Evolutionary conservation across 2,329 filamentous ascomycete genomes (phyloP), one percentile per base, ranked within the genome.

Genomic region (Blastomyces parvus): DNA sequence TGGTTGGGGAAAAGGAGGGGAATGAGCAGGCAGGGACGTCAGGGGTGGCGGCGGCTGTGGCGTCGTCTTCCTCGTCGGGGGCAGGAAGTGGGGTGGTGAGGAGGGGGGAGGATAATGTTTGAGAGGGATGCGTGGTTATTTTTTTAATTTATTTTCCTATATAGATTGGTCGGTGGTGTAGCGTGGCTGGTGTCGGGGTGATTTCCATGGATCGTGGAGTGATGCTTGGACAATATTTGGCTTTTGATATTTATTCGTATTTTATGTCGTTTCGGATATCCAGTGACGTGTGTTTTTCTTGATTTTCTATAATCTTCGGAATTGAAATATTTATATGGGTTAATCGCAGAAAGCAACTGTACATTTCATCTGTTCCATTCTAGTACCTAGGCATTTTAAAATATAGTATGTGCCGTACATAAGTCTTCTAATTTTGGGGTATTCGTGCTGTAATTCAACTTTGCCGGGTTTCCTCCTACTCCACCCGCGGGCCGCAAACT

Each of bases 21-120:
- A 71, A 70, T 66, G 70, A 13, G 68, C 67, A n/a, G n/a, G n/a
- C n/a, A n/a, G n/a, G 52, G 52, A 56, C 9, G 30, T 5, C 30
- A 5, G 30, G 30, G 30, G 30, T 5, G 30, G 30, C 30, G 30
- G 30, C 30, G 30, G 30, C 30, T 2, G 6, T 5, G 30, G 2
- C 30, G 27, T 36, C 14, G 2, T 22, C 33, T 5, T 11, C 62
- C 17, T 38, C 48, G 17, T 27, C 19, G 30, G 8, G 44, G 17
- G 17, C 38, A 33, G 42, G 36, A 13, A 56, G 44, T 33, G 22
- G 14, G 17, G 14, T 59, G 40, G 57, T 17, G 8, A 22, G 30
- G 8, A 59, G 40, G 25, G 57, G 7, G 8, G 57, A 46, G 22
- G 33, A n/a, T 33, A 46, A 33, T 46, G 57, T 46, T 5, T 59